Conservation (phyloP, 2,329 filamentous ascomycete species). For the Aspergillus fijiensis region DNA sequence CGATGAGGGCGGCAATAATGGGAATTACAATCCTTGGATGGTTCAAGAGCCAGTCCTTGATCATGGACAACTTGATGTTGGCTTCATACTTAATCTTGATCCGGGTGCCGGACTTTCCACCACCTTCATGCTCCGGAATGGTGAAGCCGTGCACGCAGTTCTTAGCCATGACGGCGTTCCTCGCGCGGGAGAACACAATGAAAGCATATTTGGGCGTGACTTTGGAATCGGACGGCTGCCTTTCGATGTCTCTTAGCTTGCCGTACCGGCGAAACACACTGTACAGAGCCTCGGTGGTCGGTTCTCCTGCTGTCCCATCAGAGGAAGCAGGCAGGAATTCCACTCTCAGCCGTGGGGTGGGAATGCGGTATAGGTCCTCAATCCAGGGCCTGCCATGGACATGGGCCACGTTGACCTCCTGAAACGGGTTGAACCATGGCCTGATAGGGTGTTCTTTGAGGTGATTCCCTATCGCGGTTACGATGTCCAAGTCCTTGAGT, state of each 20-base stretch:
- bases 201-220: conserved; percentile 75
- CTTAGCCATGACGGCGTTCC: conserved; percentile 81
- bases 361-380: conserved; percentile 83
- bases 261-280: conserved; percentile 86
- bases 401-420: conserved; percentile 65
- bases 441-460: conserved; percentile 70
- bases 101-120: conserved; percentile 72
- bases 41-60: conserved; percentile 81
- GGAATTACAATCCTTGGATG: conserved; percentile 90
- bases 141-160: conserved; percentile 88
- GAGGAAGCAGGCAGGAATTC: conserved; percentile 77
- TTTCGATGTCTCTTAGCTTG: conserved; percentile 80
- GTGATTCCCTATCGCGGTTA: conserved; percentile 60
- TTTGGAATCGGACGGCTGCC: conserved; percentile 84
- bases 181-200: conserved; percentile 70
- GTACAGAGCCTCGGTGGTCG: conserved; percentile 85
- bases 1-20: conserved; percentile 73
- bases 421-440: conserved; percentile 88
- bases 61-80: conserved; percentile 71
- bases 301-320: conserved; percentile 69
- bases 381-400: conserved; percentile 90
- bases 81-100: conserved; percentile 82
- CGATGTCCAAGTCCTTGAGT: conserved; percentile 55
- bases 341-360: conserved; percentile 71
- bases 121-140: conserved; percentile 66